Base-by-base conservation (phyloP, 1,284 basidiomycete species). In the Nidula niveotomentosa region DNA sequence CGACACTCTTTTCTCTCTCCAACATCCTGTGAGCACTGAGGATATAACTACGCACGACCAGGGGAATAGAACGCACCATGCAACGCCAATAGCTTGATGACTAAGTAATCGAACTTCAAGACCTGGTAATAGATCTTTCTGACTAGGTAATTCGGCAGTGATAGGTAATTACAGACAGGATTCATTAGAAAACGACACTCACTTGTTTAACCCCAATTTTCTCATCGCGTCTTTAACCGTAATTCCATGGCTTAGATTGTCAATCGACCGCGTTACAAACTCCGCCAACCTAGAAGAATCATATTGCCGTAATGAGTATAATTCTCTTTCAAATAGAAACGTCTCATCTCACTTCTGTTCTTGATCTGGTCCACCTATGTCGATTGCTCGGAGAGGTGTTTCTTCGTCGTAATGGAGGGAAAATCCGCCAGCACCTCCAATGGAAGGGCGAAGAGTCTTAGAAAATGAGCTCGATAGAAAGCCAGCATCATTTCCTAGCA, bases 21-120 rank as follows among this genome's bases (percentile, higher is more conserved):
- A 86, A 55, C 84, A 83, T 87, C 87, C 79, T 83, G 58, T 47
- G 64, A 53, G 62, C 41, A 48, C 43, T 70, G 58, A 55, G 58
- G 13, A 48, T 33, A 33, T 8, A 36, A 3, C 37, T 39, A 45
- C 39, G 18, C 34, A 30, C 52, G 9, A 33, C 33, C 39, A 30
- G 18, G 33, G 18, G 23, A 45, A 35, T 55, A 67, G 34, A 36
- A 43, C 74, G 33, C 59, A 81, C 87, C 89, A 91, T 48, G 77
- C 76, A 10, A 90, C 86, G 1, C 90, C 86, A 56, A 91, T 88
- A 15, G 82, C 72, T 65, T 93, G 90, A 65, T 91, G 88, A 6
- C 82, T 79, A 39, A 91, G 69, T 9, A 91, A 70, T 2, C 79
- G 76, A n/a, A 90, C 81, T 63, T 83, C 82, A 63, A 91, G 70